These are phyloP conservation scores for Neohortaea acidophila DNA, from an alignment of 495 filamentous ascomycete genomes.

Conservation along the genomic window DNA sequence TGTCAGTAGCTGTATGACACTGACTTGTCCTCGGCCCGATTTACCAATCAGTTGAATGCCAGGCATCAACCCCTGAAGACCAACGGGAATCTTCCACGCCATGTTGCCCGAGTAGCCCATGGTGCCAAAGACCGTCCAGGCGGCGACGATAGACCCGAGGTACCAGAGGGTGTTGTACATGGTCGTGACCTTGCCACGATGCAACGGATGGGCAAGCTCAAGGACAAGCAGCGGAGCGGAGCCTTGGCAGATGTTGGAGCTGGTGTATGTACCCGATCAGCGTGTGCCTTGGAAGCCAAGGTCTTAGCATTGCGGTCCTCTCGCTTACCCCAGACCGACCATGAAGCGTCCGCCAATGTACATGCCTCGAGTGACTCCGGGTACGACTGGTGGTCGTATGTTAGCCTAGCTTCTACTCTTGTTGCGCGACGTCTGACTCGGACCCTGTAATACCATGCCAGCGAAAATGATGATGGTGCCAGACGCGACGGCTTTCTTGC, in stretches of 20 bases:
- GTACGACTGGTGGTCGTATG: too few species aligned
- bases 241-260: constrained; percentile 4
- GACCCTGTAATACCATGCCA: constrained; percentile 58
- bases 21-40: too few species aligned
- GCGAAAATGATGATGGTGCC: constrained; percentile 59
- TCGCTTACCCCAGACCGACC: background rate
- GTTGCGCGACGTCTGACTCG: too few species aligned
- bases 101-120: constrained; percentile 30
- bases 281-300: too few species aligned
- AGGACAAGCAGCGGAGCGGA: constrained; percentile 53
- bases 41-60: constrained; percentile 35
- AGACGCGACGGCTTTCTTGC: constrained; percentile 34
- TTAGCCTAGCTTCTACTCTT: too few species aligned
- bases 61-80: constrained; percentile 37
- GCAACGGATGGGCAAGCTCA: constrained; percentile 33
- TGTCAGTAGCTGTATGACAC: too few species aligned
- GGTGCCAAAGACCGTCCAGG: constrained; percentile 31
- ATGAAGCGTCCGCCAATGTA: constrained; percentile 11
- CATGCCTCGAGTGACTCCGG: constrained; percentile 26
- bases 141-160: constrained; percentile 28
- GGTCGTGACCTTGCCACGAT: constrained; percentile 29
- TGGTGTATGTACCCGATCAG: constrained; percentile 1
- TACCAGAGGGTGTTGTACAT: constrained; percentile 33
- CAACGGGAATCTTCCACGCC: constrained; percentile 39
- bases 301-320: too few species aligned